Base-by-base conservation (phyloP, 495 filamentous ascomycete species). In the Cercophora sp. region DNA sequence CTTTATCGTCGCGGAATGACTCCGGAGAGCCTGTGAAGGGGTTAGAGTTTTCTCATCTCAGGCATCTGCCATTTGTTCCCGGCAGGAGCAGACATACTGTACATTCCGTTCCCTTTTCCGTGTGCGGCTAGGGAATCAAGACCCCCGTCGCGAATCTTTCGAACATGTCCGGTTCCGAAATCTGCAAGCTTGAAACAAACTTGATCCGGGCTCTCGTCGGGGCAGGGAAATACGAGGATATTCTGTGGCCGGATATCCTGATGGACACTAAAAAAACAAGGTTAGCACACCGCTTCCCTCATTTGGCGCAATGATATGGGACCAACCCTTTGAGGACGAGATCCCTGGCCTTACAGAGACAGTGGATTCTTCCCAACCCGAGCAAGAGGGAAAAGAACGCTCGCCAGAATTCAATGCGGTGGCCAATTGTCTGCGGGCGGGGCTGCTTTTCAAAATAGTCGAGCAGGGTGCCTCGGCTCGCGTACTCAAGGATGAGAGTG, bases 221-320 rank as follows among this genome's bases (percentile, higher is more conserved):
- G 5, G 18, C 18, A 5, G 5, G 47, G 8, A 26, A 49, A 18
- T 22, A 25, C n/a, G 20, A 43, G 40, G 20, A 49, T 49, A 18
- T 49, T 49, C 32, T 49, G 47, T 1, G 47, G 47, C 19, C 32
- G 47, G 4, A 49, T 49, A 34, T 49, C 47, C 15, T 49, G 47
- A 23, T 49, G 47, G n/a, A 39, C 32, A 2, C 47, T 49, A 2
- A 9, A 20, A 11, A 13, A 48, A 35, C n/a, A 36, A n/a, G 8
- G 20, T 22, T 8, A 41, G n/a, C 29, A 18, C n/a, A 22, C 4
- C 5, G 3, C 9, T 10, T 1, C 11, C 24, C 6, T 15, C 20
- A 18, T 8, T n/a, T 48, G 27, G n/a, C n/a, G 6, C 27, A 11
- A 9, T 6, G 15, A 9, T 48, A 2, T 11, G 6, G 18, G 19